These are phyloP conservation scores for Prasinococcaceae sp. DNA, from an alignment of 139 green algal species.

Conservation along the genomic window DNA sequence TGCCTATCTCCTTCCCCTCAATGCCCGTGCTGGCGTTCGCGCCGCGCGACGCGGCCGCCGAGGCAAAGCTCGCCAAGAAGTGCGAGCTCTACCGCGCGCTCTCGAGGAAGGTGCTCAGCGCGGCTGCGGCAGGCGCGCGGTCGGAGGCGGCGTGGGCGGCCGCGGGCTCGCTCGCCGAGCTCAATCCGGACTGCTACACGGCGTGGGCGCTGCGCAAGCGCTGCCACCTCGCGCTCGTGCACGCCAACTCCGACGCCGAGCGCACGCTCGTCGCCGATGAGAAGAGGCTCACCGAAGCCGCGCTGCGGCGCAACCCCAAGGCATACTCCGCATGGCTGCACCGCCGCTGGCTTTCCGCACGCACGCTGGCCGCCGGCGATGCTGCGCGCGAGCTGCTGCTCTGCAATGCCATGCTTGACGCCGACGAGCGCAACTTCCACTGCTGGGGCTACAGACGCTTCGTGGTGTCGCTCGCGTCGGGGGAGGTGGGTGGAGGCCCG, in stretches of 20 bases:
- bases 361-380: neutral
- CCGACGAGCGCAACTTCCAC: slow-evolving; percentile 91
- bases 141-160: too few species aligned
- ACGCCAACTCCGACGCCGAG: slow-evolving; percentile 24
- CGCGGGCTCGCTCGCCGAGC: slow-evolving; percentile 41
- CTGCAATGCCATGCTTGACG: slow-evolving; percentile 45
- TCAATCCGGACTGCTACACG: slow-evolving; percentile 75
- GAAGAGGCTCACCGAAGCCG: slow-evolving; percentile 34
- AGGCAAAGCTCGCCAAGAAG: neutral
- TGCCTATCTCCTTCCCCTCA: slow-evolving; percentile 67
- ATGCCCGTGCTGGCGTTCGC: slow-evolving; percentile 81
- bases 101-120: too few species aligned
- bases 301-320: slow-evolving; percentile 76
- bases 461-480: slow-evolving; percentile 16
- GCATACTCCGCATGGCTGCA: slow-evolving; percentile 89
- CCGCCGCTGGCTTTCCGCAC: slow-evolving; percentile 61
- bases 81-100: too few species aligned
- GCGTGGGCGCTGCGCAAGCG: slow-evolving; percentile 79
- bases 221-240: slow-evolving; percentile 33
- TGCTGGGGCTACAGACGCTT: slow-evolving; percentile 80
- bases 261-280: slow-evolving; percentile 23
- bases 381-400: slow-evolving; percentile 28
- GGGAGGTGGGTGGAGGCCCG: neutral
- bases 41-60: neutral
- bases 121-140: too few species aligned